Evolutionary conservation across 805 yeast genomes (phyloP), one percentile per base, ranked within the genome.

Genomic region (Kuraishia borneana): DNA sequence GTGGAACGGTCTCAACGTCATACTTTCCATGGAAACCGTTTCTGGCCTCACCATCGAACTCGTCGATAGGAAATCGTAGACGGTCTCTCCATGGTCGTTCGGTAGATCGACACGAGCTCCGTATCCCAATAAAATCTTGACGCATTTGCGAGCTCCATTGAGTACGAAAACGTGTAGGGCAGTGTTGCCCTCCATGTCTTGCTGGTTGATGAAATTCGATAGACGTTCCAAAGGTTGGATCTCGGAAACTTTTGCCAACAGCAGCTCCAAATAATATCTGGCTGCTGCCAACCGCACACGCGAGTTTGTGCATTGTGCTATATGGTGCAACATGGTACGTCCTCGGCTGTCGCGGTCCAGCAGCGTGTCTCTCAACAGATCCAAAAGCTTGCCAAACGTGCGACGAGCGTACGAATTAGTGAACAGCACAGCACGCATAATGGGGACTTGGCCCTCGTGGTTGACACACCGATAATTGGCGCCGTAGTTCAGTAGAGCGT

Each of bases 371-470:
- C 78, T 76, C 33, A 92, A 63, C 31, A 87, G 60, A 35, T 83
- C 92, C 33, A 85, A 70, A 2, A 89, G 70, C 42, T 69, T 71
- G 4, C 92, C 81, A 48, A 92, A 89, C 12, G 89, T 74, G 40
- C 87, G 70, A 42, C 82, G 66, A 21, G 83, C 81, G 53, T 70
- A 87, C 36, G 94, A 81, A 58, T 92, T 92, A 33, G 94, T 88
- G 60, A 87, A 92, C 45, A 78, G 65, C 2, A 89, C 82, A 18
- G 92, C 65, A 45, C 94, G 73, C 58, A 89, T 81, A 26, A 92
- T 61, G 4, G 97, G 94, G 17, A 87, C 88, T 50, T 88, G 84
- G 1, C 96, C 96, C 30, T 69, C 68, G 39, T 75, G 68, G 46
- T 82, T 82, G 12, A 70, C 56, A 3, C 65, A 64, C 31, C 66